These are phyloP conservation scores for Mentha longifolia DNA, from an alignment of 257 asterid genomes.

Conservation along the genomic window DNA sequence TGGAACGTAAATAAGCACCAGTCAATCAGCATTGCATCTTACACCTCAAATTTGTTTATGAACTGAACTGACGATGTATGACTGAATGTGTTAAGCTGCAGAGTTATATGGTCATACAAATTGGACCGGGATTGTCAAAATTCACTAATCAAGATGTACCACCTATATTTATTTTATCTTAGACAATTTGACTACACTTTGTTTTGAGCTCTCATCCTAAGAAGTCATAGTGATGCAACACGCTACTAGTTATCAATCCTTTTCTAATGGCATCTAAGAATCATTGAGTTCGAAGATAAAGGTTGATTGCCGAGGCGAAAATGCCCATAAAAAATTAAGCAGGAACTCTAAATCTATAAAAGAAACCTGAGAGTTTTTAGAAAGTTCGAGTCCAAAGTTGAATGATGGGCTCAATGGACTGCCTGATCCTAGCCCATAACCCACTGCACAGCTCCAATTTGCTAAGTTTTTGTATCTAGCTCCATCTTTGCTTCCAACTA, in stretches of 20 bases:
- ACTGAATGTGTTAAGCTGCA: slow-evolving; percentile 7
- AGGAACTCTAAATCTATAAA: slow-evolving; percentile 22
- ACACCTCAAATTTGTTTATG: not conserved
- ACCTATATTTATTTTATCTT: not conserved
- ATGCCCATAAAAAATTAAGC: slow-evolving; percentile 1
- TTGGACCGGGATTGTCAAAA: not conserved
- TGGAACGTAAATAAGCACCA: not conserved
- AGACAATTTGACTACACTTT: not conserved
- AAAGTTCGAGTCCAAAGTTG: slow-evolving; percentile 90
- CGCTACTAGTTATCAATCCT: not conserved
- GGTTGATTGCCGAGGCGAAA: slow-evolving; percentile 6
- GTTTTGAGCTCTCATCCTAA: slow-evolving; percentile 9
- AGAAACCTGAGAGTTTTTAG: slow-evolving; percentile 78
- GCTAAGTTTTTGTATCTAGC: slow-evolving; percentile 69
- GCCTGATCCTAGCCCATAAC: slow-evolving; percentile 89
- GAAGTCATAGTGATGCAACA: slow-evolving; percentile 15
- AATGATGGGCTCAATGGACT: no score
- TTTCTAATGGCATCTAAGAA: slow-evolving; percentile 4
- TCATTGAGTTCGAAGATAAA: slow-evolving; percentile 24
- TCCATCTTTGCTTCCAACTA: slow-evolving; percentile 57
- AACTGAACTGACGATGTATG: slow-evolving; percentile 6
- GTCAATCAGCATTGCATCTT: not conserved
- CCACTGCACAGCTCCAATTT: slow-evolving; percentile 92
- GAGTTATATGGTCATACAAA: not conserved
- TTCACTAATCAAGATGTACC: not conserved